Base-by-base conservation (phyloP, 139 green algal genomes). In the Closterium sp. region DNA sequence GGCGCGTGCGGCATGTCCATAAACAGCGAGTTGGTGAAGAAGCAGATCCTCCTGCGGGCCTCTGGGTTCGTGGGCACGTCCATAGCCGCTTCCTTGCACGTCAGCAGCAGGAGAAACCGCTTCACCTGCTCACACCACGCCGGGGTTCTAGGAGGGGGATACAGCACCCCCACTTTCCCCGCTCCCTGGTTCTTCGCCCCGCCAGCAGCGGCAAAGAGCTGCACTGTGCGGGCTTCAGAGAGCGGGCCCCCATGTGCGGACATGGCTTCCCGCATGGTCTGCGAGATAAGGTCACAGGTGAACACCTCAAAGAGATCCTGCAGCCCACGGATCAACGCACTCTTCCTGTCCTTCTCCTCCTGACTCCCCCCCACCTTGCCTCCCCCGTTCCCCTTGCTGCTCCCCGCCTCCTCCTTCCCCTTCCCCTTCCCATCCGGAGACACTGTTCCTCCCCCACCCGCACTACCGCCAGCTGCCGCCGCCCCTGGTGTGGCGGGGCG, bases 21-120 rank as follows among this genome's bases (percentile, higher is more conserved):
- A 23, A 93, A 93, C 35, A 93, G n/a, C 85, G 90, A 93, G 66
- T 90, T 90, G 9, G 55, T 84, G 85, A 93, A 93, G 64, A 93
- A 93, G 9, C 23, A 35, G 28, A 93, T 33, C 25, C 90, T 88
- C 4, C 90, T 88, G 33, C 84, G 84, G 6, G 90, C 90, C 43
- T 93, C 85, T 16, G 34, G 28, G 66, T 93, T 93, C 0, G 83
- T 30, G 4, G 89, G 89, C 1, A 91, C 84, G 3, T 91, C 89
- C 32, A 38, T 33, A 10, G 84, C 89, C 10, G 81, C 28, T 28
- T 90, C 69, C 69, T 43, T 69, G 89, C 25, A 35, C 25, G 89
- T 90, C 28, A 91, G 28, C n/a, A 91, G 89, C 83, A 89, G 83
- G 89, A 90, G 84, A 25, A 91, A 91, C 23, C 89, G 64, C 33